phyloP scores from a whole-genome alignment of 306 rosid species.

The Sicyos edulis region DNA sequence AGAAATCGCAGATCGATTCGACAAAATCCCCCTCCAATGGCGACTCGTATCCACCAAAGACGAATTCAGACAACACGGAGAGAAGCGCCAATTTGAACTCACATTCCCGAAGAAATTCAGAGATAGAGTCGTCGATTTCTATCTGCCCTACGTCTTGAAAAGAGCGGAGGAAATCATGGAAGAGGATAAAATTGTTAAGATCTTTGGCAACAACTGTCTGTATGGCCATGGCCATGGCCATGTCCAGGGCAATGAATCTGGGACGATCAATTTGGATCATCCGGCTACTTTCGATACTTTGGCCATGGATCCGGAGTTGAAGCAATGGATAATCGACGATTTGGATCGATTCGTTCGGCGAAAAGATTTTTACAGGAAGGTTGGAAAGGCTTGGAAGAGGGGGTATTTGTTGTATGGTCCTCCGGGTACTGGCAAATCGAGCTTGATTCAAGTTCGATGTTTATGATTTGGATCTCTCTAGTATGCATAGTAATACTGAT shows the following conservation, averaged over 20 bases:
- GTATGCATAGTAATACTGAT: background rate
- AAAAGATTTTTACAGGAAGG: background rate
- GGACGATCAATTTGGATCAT: background rate
- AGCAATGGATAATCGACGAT: background rate
- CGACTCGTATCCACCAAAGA: background rate
- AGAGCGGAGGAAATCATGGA: slow-evolving; percentile 8
- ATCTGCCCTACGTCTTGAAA: background rate
- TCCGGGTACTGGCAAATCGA: slow-evolving; percentile 13
- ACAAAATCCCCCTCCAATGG: background rate
- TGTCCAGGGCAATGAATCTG: no score
- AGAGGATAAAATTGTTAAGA: slow-evolving; percentile 8
- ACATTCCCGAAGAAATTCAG: no score
- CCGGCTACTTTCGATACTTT: background rate
- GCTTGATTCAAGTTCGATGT: slow-evolving; percentile 12
- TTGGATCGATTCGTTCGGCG: slow-evolving; percentile 5
- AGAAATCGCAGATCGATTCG: background rate
- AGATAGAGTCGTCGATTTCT: background rate
- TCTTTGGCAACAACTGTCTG: no score
- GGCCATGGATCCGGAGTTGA: background rate
- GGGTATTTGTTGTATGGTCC: slow-evolving; percentile 17
- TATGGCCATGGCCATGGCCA: no score
- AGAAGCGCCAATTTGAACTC: slow-evolving; percentile 14
- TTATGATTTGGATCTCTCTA: slow-evolving; percentile 1
- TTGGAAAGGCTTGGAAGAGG: slow-evolving; percentile 16
- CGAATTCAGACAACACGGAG: background rate